phyloP scores from a whole-genome alignment of 2,329 filamentous ascomycete genomes.

The Pezicula carpinea region DNA sequence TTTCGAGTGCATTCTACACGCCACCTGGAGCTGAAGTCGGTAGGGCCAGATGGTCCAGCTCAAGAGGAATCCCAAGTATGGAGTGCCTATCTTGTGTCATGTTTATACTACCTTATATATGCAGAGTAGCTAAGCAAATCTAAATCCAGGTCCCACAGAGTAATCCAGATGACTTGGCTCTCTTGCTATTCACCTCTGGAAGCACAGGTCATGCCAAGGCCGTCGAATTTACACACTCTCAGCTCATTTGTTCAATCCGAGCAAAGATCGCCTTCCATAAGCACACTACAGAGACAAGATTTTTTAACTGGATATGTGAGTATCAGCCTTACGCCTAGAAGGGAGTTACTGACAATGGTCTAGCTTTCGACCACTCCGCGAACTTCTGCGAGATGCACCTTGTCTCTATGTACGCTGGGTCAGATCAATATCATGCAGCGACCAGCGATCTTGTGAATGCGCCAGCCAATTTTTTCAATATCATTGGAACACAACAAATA shows the following conservation, averaged over 20 bases:
- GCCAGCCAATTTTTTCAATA: background rate
- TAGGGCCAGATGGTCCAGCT: no score
- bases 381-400: background rate
- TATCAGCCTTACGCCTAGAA: background rate
- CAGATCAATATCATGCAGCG: background rate
- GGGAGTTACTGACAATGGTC: background rate
- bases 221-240: background rate
- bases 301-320: background rate
- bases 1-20: background rate
- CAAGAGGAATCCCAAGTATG: no score
- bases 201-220: background rate
- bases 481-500: background rate
- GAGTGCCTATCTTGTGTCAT: no score
- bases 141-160: no score
- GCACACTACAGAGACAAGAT: background rate
- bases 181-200: background rate
- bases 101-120: no score
- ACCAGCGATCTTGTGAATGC: background rate
- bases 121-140: no score
- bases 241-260: background rate
- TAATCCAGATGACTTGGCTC: background rate
- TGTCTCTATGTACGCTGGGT: background rate
- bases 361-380: background rate
- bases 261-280: background rate
- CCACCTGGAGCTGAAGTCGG: background rate